These are phyloP conservation scores for Colletotrichum brevisporum DNA, from an alignment of 2,329 filamentous ascomycete genomes.

Conservation along the genomic window DNA sequence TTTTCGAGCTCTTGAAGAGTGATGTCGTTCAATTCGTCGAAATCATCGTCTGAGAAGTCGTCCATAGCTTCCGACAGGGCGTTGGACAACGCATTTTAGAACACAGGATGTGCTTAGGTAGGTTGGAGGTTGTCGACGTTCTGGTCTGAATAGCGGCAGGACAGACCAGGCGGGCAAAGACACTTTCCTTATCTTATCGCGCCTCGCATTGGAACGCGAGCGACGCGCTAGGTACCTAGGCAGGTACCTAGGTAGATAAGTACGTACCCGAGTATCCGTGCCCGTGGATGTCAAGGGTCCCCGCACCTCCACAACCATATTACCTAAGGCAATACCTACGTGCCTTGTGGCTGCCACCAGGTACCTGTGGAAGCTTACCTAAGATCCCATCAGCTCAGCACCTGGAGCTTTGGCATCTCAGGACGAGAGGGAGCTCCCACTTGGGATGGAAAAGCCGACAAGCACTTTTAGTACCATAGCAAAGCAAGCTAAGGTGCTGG, in stretches of 20 bases:
- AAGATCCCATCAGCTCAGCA: no score
- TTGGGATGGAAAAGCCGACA: not conserved
- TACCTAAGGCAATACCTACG: no score
- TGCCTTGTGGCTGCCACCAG: no score
- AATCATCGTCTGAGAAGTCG: constrained; percentile 74
- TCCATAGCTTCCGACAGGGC: constrained; percentile 55
- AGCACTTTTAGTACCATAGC: not conserved
- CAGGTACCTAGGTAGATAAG: no score
- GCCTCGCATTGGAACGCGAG: not conserved
- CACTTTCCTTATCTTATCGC: constrained; percentile 28
- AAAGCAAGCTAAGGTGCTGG: not conserved
- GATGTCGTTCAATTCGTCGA: constrained; percentile 72
- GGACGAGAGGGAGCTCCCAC: constrained; percentile 23
- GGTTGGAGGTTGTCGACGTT: not conserved
- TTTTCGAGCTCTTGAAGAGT: constrained; percentile 74
- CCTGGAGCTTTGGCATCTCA: no score
- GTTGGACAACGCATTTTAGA: constrained; percentile 16
- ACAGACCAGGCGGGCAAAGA: not conserved
- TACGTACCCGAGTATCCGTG: no score
- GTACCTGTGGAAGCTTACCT: no score
- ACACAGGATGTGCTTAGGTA: not conserved
- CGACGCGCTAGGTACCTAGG: no score
- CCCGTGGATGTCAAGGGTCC: no score
- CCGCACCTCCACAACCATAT: no score
- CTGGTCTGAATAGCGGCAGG: constrained; percentile 26